A percentile compares a stretch with the other conserved stretches of the same genome.
Conservation (phyloP, 495 filamentous ascomycete genomes). For the Penicillium herquei region DNA sequence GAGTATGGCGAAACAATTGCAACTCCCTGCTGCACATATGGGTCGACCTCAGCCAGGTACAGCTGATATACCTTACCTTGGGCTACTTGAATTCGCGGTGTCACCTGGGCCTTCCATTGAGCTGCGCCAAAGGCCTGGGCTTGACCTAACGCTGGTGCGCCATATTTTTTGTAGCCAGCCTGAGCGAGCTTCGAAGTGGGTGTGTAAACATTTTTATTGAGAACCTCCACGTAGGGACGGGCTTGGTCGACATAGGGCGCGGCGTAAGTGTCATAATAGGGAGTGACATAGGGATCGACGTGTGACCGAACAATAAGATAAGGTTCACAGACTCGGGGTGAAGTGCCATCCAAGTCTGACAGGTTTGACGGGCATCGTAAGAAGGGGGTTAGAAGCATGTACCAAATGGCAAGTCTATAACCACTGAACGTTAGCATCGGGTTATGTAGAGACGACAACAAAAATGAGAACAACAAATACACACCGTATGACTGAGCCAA, state of each 20-base stretch:
- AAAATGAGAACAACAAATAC: conserved; percentile 4
- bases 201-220: conserved; percentile 65
- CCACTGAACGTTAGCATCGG: conserved; percentile 2
- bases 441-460: no score
- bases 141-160: conserved; percentile 70
- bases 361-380: conserved; percentile 77
- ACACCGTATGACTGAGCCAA: conserved; percentile 65
- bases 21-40: conserved; percentile 65
- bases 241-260: conserved; percentile 77
- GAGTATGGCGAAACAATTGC: conserved; percentile 67
- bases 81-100: conserved; percentile 67
- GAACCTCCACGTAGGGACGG: conserved; percentile 67
- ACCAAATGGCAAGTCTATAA: conserved; percentile 78
- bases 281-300: conserved; percentile 71
- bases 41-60: conserved; percentile 68
- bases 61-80: conserved; percentile 57
- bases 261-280: conserved; percentile 84
- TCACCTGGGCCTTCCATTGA: conserved; percentile 75
- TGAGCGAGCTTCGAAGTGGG: conserved; percentile 65
- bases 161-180: conserved; percentile 64
- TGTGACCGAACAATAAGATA: conserved; percentile 70
- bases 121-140: conserved; percentile 60
- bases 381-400: conserved; percentile 71
- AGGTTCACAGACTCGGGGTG: conserved; percentile 79
- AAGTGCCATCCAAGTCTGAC: conserved; percentile 62